These are phyloP conservation scores for Wickerhamiella sorbophila DNA, from an alignment of 805 yeast genomes.

Conservation along the genomic window DNA sequence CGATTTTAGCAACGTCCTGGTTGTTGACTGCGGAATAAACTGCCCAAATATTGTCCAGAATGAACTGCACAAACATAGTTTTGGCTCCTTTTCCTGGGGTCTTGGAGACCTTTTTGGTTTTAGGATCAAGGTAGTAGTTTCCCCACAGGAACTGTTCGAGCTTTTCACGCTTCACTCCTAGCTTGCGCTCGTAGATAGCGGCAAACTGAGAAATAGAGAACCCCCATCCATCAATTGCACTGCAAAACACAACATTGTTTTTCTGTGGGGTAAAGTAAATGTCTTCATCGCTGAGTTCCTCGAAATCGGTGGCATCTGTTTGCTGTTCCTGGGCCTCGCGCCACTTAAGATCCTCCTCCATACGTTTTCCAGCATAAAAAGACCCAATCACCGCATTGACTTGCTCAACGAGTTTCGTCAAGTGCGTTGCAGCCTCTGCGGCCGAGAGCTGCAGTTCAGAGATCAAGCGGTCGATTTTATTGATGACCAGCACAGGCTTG, in stretches of 20 bases:
- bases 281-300: constrained; percentile 67
- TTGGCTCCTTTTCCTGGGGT: constrained; percentile 41
- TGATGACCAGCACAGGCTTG: constrained; percentile 75
- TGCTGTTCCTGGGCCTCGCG: constrained; percentile 37
- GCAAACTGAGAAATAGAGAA: constrained; percentile 83
- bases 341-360: constrained; percentile 59
- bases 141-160: constrained; percentile 92
- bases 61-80: constrained; percentile 76
- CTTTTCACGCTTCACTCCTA: constrained; percentile 69
- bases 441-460: constrained; percentile 73
- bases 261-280: constrained; percentile 76
- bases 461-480: constrained; percentile 79
- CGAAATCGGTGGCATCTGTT: constrained; percentile 39
- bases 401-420: constrained; percentile 70
- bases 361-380: constrained; percentile 81
- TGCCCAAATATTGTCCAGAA: constrained; percentile 85
- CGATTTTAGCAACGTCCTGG: constrained; percentile 54
- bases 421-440: constrained; percentile 68
- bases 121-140: constrained; percentile 99
- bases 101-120: constrained; percentile 71
- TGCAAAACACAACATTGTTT: constrained; percentile 80
- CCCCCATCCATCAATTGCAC: constrained; percentile 97
- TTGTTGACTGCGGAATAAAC: constrained; percentile 58
- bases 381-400: constrained; percentile 92
- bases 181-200: constrained; percentile 64